Percentiles rank a stretch among this genome's conserved stretches.
These are phyloP conservation scores for Bipolaris gigantea DNA, from an alignment of 2,329 filamentous ascomycete genomes.

Conservation along the genomic window DNA sequence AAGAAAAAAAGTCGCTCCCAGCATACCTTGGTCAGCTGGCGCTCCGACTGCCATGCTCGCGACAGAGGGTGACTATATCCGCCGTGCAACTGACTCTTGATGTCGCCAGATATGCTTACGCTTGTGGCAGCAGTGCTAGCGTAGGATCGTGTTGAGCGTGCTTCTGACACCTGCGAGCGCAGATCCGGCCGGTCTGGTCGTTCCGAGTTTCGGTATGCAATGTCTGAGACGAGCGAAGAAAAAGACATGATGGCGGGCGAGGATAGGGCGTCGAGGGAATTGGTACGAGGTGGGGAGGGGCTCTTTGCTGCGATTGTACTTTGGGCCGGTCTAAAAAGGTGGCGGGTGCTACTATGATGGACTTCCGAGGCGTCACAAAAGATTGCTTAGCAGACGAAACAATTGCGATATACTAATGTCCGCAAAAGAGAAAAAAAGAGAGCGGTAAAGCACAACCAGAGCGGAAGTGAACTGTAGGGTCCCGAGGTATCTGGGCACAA, in stretches of 20 bases:
- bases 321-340: constrained; percentile 8
- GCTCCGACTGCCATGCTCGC: constrained; percentile 56
- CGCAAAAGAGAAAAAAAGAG: neutral
- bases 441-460: neutral
- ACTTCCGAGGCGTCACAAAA: constrained; percentile 11
- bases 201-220: constrained; percentile 52
- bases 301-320: constrained; percentile 3
- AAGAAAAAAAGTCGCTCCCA: constrained; percentile 2
- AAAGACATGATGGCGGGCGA: constrained; percentile 50
- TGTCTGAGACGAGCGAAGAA: constrained; percentile 56
- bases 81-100: constrained; percentile 56
- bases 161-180: constrained; percentile 52
- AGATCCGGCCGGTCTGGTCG: constrained; percentile 42
- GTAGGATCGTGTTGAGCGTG: constrained; percentile 52
- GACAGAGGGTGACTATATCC: constrained; percentile 56
- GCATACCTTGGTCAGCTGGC: constrained; percentile 54
- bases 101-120: constrained; percentile 56
- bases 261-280: neutral
- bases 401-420: neutral
- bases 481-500: neutral
- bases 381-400: neutral
- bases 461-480: neutral
- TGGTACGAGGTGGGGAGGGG: neutral
- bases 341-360: constrained; percentile 11
- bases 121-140: constrained; percentile 56